Evolutionary conservation across 2,329 filamentous ascomycete species (phyloP).

Genomic region (Acrocalymma vagum): DNA sequence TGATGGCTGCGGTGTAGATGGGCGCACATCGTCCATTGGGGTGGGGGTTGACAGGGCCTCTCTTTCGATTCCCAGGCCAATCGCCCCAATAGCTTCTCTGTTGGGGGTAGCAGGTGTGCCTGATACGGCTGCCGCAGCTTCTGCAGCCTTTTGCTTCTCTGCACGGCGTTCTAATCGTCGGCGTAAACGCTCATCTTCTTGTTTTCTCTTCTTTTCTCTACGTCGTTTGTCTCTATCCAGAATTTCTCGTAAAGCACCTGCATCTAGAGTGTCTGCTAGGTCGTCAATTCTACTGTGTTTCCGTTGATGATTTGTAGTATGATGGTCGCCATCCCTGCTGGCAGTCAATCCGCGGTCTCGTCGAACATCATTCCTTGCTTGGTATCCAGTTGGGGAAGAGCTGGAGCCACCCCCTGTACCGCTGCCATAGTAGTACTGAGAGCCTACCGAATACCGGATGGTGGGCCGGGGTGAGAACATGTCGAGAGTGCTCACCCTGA

Average conservation of each 20-base stretch:
- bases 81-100: slow-evolving; percentile 48
- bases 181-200: slow-evolving; percentile 73
- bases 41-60: slow-evolving; percentile 64
- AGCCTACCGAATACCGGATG: slow-evolving; percentile 75
- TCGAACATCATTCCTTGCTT: slow-evolving; percentile 58
- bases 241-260: slow-evolving; percentile 82
- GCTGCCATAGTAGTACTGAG: slow-evolving; percentile 65
- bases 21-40: slow-evolving; percentile 60
- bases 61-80: slow-evolving; percentile 66
- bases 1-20: slow-evolving; percentile 45
- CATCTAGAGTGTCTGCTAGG: slow-evolving; percentile 84
- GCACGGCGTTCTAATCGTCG: slow-evolving; percentile 71
- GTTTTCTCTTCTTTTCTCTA: slow-evolving; percentile 75
- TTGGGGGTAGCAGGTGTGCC: slow-evolving; percentile 65
- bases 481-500: slow-evolving; percentile 80
- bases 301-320: slow-evolving; percentile 56
- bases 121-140: slow-evolving; percentile 65
- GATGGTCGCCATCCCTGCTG: no score
- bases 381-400: slow-evolving; percentile 49
- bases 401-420: slow-evolving; percentile 47
- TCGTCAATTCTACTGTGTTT: slow-evolving; percentile 71
- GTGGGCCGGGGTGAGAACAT: slow-evolving; percentile 87
- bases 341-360: slow-evolving; percentile 61
- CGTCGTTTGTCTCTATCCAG: slow-evolving; percentile 89
- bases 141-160: slow-evolving; percentile 68